Evolutionary conservation across 2,329 filamentous ascomycete genomes (phyloP), one percentile per base, ranked within the genome.

Genomic region (Colletotrichum coccodes): DNA sequence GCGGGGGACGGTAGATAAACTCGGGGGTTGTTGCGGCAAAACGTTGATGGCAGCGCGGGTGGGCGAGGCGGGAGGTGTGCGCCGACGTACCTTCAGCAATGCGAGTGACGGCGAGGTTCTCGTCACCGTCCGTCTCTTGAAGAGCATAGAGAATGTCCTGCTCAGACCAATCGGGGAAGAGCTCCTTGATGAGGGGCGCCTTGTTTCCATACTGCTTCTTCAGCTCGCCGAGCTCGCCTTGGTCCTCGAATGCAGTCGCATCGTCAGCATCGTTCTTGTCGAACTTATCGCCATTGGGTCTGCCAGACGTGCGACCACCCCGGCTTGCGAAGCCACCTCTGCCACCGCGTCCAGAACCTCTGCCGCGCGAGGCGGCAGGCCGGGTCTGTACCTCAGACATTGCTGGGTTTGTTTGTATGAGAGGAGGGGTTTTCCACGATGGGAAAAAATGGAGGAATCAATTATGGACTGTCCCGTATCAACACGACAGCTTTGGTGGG

Each of bases 301-400:
- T 84, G 76, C 73, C 76, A 32, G 77, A 86, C 78, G 88, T 86
- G 77, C 92, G 92, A 82, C 92, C 90, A 77, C 89, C 89, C 80
- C 90, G 89, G 85, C 92, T 87, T 77, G 87, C 89, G 81, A 91
- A 92, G 75, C 91, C 92, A 81, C 91, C 91, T 84, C 92, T 89
- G 79, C 94, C 94, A 80, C 95, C 95, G 82, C 95, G 92, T 83
- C 91, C 89, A 81, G 94, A 92, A 85, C 94, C 94, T 89, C 96
- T 92, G 84, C 95, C 95, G 85, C 95, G 94, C 86, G 90, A 83
- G 84, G 93, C 90, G 82, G 91, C 88, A 80, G 92, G 89, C 88
- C 95, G 90, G 84, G 92, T 89, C 87, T 94, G 92, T 85, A 93
- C 90, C 89, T 98, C 95, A 89, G 96, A 97, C 96, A 98, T 98